phyloP scores from a whole-genome alignment of 2,329 filamentous ascomycete genomes.

The Trichoderma cornu-damae region DNA sequence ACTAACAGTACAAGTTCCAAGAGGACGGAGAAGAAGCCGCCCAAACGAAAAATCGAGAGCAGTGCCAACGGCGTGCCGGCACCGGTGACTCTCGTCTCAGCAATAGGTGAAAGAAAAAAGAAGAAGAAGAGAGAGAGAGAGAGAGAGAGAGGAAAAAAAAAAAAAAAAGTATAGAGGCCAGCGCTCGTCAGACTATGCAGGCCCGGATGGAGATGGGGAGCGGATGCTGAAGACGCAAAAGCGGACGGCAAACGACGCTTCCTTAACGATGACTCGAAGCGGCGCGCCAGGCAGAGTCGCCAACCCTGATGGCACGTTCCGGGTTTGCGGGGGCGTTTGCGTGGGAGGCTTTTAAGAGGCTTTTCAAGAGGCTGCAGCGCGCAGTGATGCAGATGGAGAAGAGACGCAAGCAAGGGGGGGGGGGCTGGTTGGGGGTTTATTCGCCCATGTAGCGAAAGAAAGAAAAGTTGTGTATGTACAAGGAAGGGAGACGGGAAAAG shows the following conservation, averaged over 20 bases:
- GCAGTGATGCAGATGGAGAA: constrained; percentile 18
- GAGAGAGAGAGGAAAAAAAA: too few relatives aligned
- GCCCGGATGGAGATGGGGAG: constrained; percentile 8
- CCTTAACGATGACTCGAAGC: constrained; percentile 11
- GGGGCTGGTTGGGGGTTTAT: not conserved
- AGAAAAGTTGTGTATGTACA: too few relatives aligned
- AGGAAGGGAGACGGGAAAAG: constrained; percentile 7
- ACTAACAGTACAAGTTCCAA: constrained; percentile 24
- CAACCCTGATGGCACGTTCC: constrained; percentile 15
- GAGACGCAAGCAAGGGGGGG: constrained; percentile 2
- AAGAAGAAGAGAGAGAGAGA: too few relatives aligned
- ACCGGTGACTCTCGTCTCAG: not conserved
- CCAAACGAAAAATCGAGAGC: not conserved
- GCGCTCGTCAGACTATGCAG: not conserved
- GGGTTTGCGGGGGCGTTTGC: constrained; percentile 18
- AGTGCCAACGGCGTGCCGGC: constrained; percentile 1
- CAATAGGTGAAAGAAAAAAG: too few relatives aligned
- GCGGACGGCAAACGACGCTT: not conserved
- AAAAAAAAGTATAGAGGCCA: too few relatives aligned
- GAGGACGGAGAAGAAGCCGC: constrained; percentile 1
- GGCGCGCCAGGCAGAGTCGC: constrained; percentile 11
- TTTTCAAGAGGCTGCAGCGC: constrained; percentile 19
- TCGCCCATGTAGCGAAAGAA: constrained; percentile 4
- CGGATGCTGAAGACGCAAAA: not conserved
- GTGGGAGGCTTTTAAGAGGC: constrained; percentile 19